A percentile compares a stretch with the other conserved stretches of the same genome.
Conservation (phyloP, 2,329 filamentous ascomycete species). For the Exserohilum turcica region DNA sequence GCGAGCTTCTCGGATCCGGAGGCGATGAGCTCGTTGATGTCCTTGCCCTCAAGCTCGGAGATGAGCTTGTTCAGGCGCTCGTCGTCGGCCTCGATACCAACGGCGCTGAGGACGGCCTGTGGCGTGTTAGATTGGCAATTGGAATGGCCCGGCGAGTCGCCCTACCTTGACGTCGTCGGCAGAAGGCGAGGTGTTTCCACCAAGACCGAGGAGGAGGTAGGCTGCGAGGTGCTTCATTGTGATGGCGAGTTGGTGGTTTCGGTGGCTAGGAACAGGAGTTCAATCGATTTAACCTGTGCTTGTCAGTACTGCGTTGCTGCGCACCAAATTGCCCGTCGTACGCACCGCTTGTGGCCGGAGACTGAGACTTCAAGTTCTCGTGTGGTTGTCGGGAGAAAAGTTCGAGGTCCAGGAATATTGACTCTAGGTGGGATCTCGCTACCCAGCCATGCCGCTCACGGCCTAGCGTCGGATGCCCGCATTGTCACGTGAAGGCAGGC, state of each 20-base stretch:
- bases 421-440: constrained; percentile 18
- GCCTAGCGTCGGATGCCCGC: constrained; percentile 10
- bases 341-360: constrained; percentile 87
- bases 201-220: constrained; percentile 95
- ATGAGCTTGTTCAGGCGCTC: constrained; percentile 87
- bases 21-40: constrained; percentile 93
- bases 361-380: constrained; percentile 97
- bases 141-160: background rate
- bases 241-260: constrained; percentile 40
- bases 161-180: constrained; percentile 71
- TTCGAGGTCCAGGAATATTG: constrained; percentile 34
- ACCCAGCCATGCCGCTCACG: constrained; percentile 6
- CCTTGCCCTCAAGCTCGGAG: constrained; percentile 87
- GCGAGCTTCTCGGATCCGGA: constrained; percentile 93
- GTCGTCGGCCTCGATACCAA: constrained; percentile 88
- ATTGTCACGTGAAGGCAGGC: constrained; percentile 22
- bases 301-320: constrained; percentile 26
- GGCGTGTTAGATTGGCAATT: constrained; percentile 11
- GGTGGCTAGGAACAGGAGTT: constrained; percentile 73
- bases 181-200: constrained; percentile 87
- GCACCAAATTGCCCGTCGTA: background rate
- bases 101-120: constrained; percentile 84
- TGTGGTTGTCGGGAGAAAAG: constrained; percentile 41
- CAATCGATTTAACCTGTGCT: constrained; percentile 79
- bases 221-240: constrained; percentile 99